Evolutionary conservation across 1,284 basidiomycete genomes (phyloP).

Genomic region (Fomitopsis betulina): DNA sequence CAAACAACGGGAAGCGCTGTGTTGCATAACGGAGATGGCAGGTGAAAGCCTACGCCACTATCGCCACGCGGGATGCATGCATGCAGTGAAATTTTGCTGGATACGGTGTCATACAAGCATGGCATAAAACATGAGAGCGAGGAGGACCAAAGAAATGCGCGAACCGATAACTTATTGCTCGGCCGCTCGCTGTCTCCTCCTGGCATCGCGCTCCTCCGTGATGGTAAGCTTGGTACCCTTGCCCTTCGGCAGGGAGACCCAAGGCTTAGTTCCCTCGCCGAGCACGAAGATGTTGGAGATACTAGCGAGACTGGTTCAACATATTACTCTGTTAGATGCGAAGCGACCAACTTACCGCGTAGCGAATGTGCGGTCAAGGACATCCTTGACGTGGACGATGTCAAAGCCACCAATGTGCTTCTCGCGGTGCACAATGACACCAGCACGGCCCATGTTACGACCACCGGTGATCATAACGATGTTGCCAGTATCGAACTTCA

Average conservation of each 20-base stretch:
- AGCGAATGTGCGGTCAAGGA: slow-evolving; percentile 92
- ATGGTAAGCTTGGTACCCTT: slow-evolving; percentile 96
- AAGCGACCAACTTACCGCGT: slow-evolving; percentile 66
- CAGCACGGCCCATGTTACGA: slow-evolving; percentile 98
- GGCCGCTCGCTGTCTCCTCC: slow-evolving; percentile 67
- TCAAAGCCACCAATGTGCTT: slow-evolving; percentile 98
- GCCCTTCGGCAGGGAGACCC: slow-evolving; percentile 97
- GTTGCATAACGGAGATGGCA: neutral
- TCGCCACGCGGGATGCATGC: slow-evolving; percentile 9
- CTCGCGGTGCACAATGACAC: slow-evolving; percentile 94
- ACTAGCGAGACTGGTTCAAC: slow-evolving; percentile 37
- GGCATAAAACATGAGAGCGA: slow-evolving; percentile 32
- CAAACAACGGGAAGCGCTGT: too few relatives aligned
- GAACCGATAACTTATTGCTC: slow-evolving; percentile 36
- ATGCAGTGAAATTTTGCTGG: slow-evolving; percentile 25
- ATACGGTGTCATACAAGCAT: slow-evolving; percentile 46
- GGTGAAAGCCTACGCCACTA: neutral
- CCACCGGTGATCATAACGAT: slow-evolving; percentile 98
- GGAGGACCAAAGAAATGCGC: slow-evolving; percentile 24
- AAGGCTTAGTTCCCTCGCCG: slow-evolving; percentile 92
- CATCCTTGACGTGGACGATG: slow-evolving; percentile 96
- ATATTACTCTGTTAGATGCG: neutral
- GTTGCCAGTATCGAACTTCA: slow-evolving; percentile 98
- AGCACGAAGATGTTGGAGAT: slow-evolving; percentile 98
- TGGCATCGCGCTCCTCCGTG: slow-evolving; percentile 79